Conservation (phyloP, 768 basidiomycete species). For the Lepiota brunneoincarnata region DNA sequence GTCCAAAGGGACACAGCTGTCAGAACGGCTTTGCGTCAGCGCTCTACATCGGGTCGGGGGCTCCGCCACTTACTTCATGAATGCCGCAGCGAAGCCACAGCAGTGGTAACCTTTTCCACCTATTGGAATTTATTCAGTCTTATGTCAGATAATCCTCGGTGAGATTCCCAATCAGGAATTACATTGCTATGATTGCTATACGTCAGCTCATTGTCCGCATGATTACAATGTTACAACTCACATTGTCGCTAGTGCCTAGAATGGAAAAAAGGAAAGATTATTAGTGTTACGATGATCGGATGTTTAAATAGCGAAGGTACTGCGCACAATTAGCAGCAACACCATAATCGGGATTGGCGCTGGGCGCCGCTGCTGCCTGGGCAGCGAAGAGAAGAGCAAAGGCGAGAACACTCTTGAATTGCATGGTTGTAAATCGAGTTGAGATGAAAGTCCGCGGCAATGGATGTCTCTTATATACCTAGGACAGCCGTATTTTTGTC, state of each 20-base stretch:
- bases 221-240: not conserved
- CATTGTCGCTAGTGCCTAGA: not conserved
- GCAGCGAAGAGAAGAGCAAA: not conserved
- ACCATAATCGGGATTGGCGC: not conserved
- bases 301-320: too few species aligned
- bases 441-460: too few species aligned
- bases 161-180: too few species aligned
- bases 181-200: not conserved
- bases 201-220: too few species aligned
- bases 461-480: too few species aligned
- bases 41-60: too few species aligned
- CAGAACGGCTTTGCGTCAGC: not conserved
- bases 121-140: not conserved
- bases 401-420: not conserved
- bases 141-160: not conserved
- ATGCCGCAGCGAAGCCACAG: not conserved
- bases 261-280: not conserved
- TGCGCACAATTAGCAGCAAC: too few species aligned
- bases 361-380: not conserved
- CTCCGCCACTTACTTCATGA: not conserved
- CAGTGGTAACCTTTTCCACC: not conserved
- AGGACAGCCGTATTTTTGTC: too few species aligned
- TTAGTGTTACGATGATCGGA: not conserved
- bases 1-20: slow-evolving; percentile 1
- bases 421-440: not conserved